Percentiles rank a stretch among this genome's conserved stretches.
phyloP scores from a whole-genome alignment of 1,139 yeast species.

The Scheffersomyces parashehatae region DNA sequence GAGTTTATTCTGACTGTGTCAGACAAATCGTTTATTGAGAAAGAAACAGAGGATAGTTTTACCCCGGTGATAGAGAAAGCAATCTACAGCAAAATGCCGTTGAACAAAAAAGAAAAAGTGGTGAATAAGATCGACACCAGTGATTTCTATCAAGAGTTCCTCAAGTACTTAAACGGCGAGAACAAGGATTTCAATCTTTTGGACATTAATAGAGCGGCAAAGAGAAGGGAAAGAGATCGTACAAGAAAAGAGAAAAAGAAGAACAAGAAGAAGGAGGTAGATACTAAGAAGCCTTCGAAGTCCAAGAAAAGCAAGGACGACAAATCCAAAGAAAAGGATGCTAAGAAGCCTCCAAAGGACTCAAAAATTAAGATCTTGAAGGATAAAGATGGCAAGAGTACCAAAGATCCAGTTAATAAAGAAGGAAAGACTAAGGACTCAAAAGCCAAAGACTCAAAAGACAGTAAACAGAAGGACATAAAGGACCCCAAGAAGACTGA shows the following conservation, averaged over 20 bases:
- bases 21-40: constrained; percentile 23
- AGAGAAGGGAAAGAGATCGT: background rate
- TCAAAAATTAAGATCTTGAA: background rate
- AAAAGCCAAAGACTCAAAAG: background rate
- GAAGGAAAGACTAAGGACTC: background rate
- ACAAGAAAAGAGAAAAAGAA: constrained; percentile 2
- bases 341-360: background rate
- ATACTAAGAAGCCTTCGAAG: background rate
- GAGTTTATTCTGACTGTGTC: constrained; percentile 16
- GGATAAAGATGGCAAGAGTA: background rate
- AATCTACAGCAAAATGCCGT: constrained; percentile 25
- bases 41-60: constrained; percentile 21
- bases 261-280: background rate
- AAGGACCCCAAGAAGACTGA: background rate
- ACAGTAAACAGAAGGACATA: background rate
- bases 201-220: constrained; percentile 5
- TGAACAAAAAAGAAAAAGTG: background rate
- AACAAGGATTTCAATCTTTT: constrained; percentile 14
- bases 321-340: background rate
- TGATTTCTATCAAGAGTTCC: constrained; percentile 13
- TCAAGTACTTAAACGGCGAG: constrained; percentile 12
- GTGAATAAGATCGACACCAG: constrained; percentile 7
- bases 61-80: constrained; percentile 27
- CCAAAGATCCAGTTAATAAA: background rate
- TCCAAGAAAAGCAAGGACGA: background rate